phyloP scores from a whole-genome alignment of 2,329 filamentous ascomycete genomes.

The Lachnellula willkommii region DNA sequence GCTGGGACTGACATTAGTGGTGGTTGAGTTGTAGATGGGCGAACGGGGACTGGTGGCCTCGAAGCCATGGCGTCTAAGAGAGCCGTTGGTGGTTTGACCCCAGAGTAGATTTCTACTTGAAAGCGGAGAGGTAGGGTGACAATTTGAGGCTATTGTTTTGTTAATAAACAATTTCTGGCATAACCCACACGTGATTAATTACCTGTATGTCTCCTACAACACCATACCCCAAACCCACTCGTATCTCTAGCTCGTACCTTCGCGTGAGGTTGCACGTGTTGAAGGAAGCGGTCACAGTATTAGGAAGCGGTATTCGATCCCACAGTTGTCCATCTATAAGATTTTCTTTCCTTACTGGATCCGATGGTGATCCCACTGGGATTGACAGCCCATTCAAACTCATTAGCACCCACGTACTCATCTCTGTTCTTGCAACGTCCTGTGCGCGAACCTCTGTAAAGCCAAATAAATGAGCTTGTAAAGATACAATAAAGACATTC shows the following conservation, averaged over 20 bases:
- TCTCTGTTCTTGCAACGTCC: conserved; percentile 65
- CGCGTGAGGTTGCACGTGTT: conserved; percentile 81
- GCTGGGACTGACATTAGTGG: conserved; percentile 27
- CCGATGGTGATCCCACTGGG: conserved; percentile 56
- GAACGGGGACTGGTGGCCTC: conserved; percentile 11
- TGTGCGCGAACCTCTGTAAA: conserved; percentile 76
- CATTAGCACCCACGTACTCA: conserved; percentile 68
- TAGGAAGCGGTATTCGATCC: conserved; percentile 68
- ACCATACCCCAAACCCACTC: conserved; percentile 72
- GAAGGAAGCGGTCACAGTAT: conserved; percentile 82
- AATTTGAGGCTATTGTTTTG: conserved; percentile 55
- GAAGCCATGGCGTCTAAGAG: conserved; percentile 62
- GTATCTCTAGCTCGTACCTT: conserved; percentile 77
- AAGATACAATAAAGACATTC: conserved; percentile 66
- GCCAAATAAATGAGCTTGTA: conserved; percentile 78
- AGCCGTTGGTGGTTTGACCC: conserved; percentile 73
- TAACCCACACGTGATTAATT: conserved; percentile 1
- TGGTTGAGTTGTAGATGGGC: conserved; percentile 23
- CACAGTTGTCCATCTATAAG: conserved; percentile 68
- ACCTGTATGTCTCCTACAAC: conserved; percentile 42
- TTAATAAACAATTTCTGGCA: neutral
- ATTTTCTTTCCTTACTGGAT: conserved; percentile 59
- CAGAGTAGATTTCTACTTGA: conserved; percentile 77
- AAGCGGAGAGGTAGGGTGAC: conserved; percentile 76
- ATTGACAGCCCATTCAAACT: conserved; percentile 67